Conservation (phyloP, 441 rosid species). For the Croton setiger region DNA sequence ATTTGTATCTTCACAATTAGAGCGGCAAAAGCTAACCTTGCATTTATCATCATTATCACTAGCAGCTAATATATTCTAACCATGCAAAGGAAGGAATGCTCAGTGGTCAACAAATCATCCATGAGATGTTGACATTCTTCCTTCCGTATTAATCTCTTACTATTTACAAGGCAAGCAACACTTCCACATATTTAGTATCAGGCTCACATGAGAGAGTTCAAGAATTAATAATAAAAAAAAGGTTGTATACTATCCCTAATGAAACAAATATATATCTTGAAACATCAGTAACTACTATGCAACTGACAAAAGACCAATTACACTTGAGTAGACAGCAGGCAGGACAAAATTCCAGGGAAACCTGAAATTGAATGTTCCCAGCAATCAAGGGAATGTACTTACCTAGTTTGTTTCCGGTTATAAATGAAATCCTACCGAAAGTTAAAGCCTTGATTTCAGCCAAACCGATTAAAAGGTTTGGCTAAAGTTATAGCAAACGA, state of each 20-base stretch:
- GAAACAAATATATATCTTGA: background rate
- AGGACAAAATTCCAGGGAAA: background rate
- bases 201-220: too few species aligned
- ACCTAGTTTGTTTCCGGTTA: background rate
- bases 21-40: background rate
- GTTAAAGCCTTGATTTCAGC: background rate
- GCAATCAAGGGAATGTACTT: background rate
- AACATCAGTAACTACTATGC: background rate
- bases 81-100: background rate
- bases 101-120: background rate
- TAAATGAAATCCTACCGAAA: background rate
- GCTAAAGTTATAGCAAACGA: background rate
- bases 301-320: background rate
- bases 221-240: background rate
- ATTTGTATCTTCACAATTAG: background rate
- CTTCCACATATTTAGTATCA: background rate
- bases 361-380: background rate
- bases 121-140: background rate
- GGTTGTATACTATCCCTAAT: background rate
- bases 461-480: background rate
- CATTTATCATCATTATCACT: background rate
- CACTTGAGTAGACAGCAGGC: background rate
- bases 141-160: background rate
- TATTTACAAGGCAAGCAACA: background rate
- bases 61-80: background rate